A percentile compares a stretch with the other conserved stretches of the same genome.
phyloP scores from a whole-genome alignment of 345 rosid species.

The Psidium friedrichsthalianum region DNA sequence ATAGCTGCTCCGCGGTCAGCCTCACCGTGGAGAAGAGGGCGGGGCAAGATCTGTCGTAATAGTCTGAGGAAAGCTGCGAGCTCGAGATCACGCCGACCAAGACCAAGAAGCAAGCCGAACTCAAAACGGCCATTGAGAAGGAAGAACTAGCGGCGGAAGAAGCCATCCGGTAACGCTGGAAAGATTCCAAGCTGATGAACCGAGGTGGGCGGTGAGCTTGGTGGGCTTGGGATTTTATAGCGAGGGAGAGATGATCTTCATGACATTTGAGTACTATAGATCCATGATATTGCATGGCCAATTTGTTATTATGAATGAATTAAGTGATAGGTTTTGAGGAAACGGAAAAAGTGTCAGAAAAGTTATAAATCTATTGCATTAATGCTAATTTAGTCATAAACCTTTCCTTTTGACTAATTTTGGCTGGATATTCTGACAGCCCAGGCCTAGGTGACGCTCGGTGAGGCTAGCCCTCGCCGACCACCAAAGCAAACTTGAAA shows the following conservation, averaged over 20 bases:
- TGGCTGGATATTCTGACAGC: too few species aligned
- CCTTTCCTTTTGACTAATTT: background rate
- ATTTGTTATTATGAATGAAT: background rate
- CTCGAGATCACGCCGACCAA: background rate
- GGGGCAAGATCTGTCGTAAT: conserved; percentile 63
- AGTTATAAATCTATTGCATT: background rate
- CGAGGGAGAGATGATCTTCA: background rate
- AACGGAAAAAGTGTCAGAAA: too few species aligned
- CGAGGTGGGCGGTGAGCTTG: background rate
- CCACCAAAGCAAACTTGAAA: too few species aligned
- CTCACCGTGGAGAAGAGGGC: conserved; percentile 35
- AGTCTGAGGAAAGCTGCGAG: conserved; percentile 54
- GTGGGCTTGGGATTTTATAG: background rate
- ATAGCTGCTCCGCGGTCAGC: conserved; percentile 44
- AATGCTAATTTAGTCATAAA: background rate
- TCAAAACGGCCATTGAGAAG: background rate
- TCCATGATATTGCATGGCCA: background rate
- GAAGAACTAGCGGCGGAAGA: background rate
- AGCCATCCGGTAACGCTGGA: background rate
- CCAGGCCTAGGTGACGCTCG: too few species aligned
- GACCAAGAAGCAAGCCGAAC: background rate
- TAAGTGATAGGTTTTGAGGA: background rate
- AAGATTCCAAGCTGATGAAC: background rate
- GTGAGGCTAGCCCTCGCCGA: too few species aligned
- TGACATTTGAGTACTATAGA: conserved; percentile 7